Evolutionary conservation across 2,329 filamentous ascomycete genomes (phyloP).

Genomic region (Xylaria sp.): DNA sequence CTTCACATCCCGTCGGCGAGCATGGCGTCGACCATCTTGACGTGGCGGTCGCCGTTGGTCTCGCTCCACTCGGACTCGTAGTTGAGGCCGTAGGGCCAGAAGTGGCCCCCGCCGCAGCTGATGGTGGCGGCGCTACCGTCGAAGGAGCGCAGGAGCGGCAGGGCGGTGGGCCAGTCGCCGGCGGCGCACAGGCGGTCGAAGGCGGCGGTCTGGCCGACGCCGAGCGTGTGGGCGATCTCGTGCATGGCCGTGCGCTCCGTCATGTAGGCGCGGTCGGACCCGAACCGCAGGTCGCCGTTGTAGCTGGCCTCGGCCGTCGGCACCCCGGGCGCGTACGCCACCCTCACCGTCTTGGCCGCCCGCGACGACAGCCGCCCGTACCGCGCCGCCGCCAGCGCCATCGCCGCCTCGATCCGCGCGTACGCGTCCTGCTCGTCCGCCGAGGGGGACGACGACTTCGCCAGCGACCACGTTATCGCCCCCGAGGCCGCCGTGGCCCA

Average conservation of each 20-base stretch:
- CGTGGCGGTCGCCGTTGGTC: slow-evolving; percentile 47
- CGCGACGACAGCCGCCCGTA: slow-evolving; percentile 41
- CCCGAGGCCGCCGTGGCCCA: slow-evolving; percentile 40
- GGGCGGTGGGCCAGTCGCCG: slow-evolving; percentile 46
- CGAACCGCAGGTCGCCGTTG: slow-evolving; percentile 52
- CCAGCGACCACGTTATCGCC: slow-evolving; percentile 43
- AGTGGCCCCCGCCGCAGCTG: slow-evolving; percentile 41
- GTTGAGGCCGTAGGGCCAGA: slow-evolving; percentile 46
- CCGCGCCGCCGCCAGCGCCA: slow-evolving; percentile 44
- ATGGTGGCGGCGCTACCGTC: slow-evolving; percentile 42
- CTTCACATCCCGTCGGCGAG: slow-evolving; percentile 43
- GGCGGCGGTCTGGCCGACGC: slow-evolving; percentile 47
- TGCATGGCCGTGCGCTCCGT: slow-evolving; percentile 52
- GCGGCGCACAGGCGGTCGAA: slow-evolving; percentile 45
- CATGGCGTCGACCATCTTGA: slow-evolving; percentile 49
- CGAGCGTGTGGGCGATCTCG: slow-evolving; percentile 52
- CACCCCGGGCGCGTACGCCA: slow-evolving; percentile 47
- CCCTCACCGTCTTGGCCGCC: slow-evolving; percentile 44
- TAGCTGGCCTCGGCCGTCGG: slow-evolving; percentile 50
- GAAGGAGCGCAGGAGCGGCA: slow-evolving; percentile 43
- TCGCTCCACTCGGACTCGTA: slow-evolving; percentile 50
- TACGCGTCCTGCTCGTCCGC: slow-evolving; percentile 49
- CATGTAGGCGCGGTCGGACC: slow-evolving; percentile 49
- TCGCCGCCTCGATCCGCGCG: slow-evolving; percentile 45
- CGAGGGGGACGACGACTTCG: slow-evolving; percentile 43